phyloP scores from a whole-genome alignment of 2,329 filamentous ascomycete species.

The Colletotrichum ledebouriae region DNA sequence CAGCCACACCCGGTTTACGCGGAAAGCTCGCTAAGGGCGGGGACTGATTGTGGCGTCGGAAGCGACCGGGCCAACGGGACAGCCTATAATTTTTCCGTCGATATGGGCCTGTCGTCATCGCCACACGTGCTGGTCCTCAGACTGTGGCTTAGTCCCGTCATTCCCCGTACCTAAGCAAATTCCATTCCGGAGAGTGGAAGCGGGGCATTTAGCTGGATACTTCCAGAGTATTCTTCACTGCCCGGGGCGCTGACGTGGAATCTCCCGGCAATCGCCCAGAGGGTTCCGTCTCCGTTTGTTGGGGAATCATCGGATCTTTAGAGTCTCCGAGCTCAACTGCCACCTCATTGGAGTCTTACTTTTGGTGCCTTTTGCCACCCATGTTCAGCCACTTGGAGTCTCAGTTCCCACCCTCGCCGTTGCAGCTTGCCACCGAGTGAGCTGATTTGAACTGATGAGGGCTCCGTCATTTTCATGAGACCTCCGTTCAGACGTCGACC shows the following conservation, averaged over 20 bases:
- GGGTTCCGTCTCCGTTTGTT: background rate
- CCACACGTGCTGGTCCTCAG: too few species aligned
- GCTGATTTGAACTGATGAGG: constrained; percentile 12
- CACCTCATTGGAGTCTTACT: constrained; percentile 20
- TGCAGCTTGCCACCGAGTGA: constrained; percentile 27
- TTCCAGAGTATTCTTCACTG: constrained; percentile 20
- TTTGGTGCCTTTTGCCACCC: too few species aligned
- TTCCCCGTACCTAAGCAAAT: too few species aligned
- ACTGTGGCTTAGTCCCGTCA: too few species aligned
- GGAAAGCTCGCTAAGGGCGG: constrained; percentile 3
- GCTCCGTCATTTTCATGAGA: constrained; percentile 25
- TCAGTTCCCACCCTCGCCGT: constrained; percentile 25
- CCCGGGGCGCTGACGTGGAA: constrained; percentile 4
- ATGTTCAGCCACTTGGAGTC: too few species aligned
- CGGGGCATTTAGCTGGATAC: background rate
- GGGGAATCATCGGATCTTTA: constrained; percentile 29
- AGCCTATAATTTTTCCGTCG: background rate
- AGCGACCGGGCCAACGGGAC: constrained; percentile 9
- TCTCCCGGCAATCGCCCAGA: too few species aligned
- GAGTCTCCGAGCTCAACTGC: constrained; percentile 31
- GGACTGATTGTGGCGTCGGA: constrained; percentile 8
- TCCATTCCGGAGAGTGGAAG: too few species aligned
- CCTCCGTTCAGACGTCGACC: background rate
- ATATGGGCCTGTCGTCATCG: too few species aligned
- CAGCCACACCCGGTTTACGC: constrained; percentile 20